Evolutionary conservation across 2,329 filamentous ascomycete species (phyloP).

Genomic region (Claviceps africana): DNA sequence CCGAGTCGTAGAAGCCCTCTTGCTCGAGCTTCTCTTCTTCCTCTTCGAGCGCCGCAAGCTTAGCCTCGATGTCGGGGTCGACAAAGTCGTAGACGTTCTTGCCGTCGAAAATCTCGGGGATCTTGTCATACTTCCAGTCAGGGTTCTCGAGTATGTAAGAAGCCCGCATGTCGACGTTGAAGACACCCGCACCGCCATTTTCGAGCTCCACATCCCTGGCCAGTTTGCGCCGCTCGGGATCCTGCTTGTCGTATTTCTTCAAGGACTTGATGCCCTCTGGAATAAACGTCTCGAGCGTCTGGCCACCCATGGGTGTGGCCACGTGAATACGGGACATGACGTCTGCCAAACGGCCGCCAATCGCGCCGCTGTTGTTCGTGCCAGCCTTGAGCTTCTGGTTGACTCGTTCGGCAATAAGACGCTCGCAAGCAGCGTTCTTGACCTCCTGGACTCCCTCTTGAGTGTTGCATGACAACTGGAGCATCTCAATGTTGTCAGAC

Average conservation of each 20-base stretch:
- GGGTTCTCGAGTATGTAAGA: conserved; percentile 78
- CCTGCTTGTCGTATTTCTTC: conserved; percentile 81
- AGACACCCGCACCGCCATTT: conserved; percentile 89
- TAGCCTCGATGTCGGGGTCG: conserved; percentile 90
- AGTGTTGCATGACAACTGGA: conserved; percentile 90
- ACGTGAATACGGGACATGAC: conserved; percentile 93
- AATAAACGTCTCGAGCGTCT: conserved; percentile 68
- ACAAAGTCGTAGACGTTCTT: conserved; percentile 97
- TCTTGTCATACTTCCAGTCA: conserved; percentile 92
- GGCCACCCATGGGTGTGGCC: conserved; percentile 76
- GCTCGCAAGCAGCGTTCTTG: conserved; percentile 88
- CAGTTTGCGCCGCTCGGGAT: conserved; percentile 69
- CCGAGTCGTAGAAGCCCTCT: conserved; percentile 87
- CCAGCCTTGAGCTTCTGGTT: conserved; percentile 93
- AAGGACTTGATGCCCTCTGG: conserved; percentile 68
- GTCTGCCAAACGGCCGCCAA: conserved; percentile 73
- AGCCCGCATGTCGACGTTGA: conserved; percentile 81
- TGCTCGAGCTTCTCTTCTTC: conserved; percentile 88
- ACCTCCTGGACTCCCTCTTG: conserved; percentile 88
- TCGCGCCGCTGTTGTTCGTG: conserved; percentile 59
- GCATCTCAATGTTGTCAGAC: conserved; percentile 77
- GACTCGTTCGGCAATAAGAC: conserved; percentile 82
- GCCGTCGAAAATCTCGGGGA: conserved; percentile 86
- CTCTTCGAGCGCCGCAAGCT: conserved; percentile 80
- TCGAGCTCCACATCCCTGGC: conserved; percentile 82